Percentiles rank a stretch among this genome's conserved stretches.
These are phyloP conservation scores for Xylariomycetidae sp. DNA, from an alignment of 2,329 filamentous ascomycete genomes.

Conservation along the genomic window DNA sequence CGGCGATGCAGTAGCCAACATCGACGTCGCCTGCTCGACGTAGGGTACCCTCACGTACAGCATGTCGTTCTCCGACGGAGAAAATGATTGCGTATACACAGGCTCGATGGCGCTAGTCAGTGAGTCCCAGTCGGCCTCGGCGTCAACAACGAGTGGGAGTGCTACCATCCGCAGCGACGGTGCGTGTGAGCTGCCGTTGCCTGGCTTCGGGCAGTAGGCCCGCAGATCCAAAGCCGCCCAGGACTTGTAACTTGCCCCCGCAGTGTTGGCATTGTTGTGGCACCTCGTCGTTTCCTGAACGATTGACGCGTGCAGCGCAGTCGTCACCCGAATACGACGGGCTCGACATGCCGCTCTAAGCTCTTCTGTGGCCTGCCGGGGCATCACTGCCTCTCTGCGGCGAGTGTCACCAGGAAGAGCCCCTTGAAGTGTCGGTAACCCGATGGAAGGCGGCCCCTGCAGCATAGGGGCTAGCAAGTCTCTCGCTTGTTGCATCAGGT, in stretches of 20 bases:
- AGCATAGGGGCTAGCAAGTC: conserved; percentile 5
- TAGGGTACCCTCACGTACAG: conserved; percentile 8
- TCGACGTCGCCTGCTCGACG: conserved; percentile 9
- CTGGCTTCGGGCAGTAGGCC: conserved; percentile 6
- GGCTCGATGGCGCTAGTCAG: conserved; percentile 2
- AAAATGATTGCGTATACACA: conserved; percentile 5
- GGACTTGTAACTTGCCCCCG: conserved; percentile 3
- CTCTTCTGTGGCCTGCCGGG: conserved; percentile 1
- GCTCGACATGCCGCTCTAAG: conserved; percentile 5
- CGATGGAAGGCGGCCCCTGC: conserved; percentile 4
- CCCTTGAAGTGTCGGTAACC: conserved; percentile 4
- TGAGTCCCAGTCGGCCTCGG: conserved; percentile 2
- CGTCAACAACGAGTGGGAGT: conserved; percentile 5
- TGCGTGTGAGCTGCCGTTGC: conserved; percentile 2
- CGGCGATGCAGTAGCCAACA: conserved; percentile 4
- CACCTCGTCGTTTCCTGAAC: conserved; percentile 4
- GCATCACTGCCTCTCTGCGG: conserved; percentile 2
- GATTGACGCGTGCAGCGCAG: conserved; percentile 8
- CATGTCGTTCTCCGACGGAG: conserved; percentile 1
- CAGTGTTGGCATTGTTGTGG: not conserved
- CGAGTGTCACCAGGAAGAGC: conserved; percentile 5
- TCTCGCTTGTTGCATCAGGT: conserved; percentile 3
- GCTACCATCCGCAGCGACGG: conserved; percentile 8
- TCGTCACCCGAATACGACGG: conserved; percentile 1
- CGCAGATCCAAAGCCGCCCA: conserved; percentile 9